Evolutionary conservation across 2,329 filamentous ascomycete genomes (phyloP).

Genomic region (Xylaria sp.): DNA sequence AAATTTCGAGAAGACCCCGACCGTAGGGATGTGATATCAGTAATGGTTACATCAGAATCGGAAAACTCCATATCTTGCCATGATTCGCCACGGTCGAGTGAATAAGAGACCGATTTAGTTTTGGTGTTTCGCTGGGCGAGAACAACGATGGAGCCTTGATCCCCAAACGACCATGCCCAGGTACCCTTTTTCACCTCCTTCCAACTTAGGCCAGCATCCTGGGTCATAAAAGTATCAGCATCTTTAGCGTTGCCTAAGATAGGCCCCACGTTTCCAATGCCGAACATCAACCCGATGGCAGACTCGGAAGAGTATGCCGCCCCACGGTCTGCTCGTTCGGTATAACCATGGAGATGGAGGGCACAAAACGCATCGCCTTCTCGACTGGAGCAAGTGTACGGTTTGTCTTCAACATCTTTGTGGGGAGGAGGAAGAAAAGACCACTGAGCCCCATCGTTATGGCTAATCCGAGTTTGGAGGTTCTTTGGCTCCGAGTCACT

Average conservation of each 20-base stretch:
- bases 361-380: slow-evolving; percentile 75
- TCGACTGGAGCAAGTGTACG: slow-evolving; percentile 72
- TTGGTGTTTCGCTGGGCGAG: slow-evolving; percentile 78
- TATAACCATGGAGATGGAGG: slow-evolving; percentile 94
- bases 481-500: slow-evolving; percentile 76
- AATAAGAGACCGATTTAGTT: slow-evolving; percentile 78
- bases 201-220: slow-evolving; percentile 92
- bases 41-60: slow-evolving; percentile 75
- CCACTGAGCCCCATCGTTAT: slow-evolving; percentile 96
- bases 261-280: slow-evolving; percentile 86
- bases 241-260: slow-evolving; percentile 73
- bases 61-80: slow-evolving; percentile 83
- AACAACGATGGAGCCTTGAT: slow-evolving; percentile 92
- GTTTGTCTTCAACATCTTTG: slow-evolving; percentile 75
- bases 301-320: slow-evolving; percentile 90
- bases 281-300: slow-evolving; percentile 91
- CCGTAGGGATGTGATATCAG: slow-evolving; percentile 86
- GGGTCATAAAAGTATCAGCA: slow-evolving; percentile 89
- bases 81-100: slow-evolving; percentile 79
- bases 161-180: slow-evolving; percentile 95
- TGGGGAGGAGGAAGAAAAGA: slow-evolving; percentile 76
- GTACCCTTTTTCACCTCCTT: slow-evolving; percentile 83
- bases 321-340: slow-evolving; percentile 82
- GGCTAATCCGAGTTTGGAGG: slow-evolving; percentile 90
- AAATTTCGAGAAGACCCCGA: slow-evolving; percentile 93